phyloP scores from a whole-genome alignment of 2,329 filamentous ascomycete genomes.

The Penicillium sp. region DNA sequence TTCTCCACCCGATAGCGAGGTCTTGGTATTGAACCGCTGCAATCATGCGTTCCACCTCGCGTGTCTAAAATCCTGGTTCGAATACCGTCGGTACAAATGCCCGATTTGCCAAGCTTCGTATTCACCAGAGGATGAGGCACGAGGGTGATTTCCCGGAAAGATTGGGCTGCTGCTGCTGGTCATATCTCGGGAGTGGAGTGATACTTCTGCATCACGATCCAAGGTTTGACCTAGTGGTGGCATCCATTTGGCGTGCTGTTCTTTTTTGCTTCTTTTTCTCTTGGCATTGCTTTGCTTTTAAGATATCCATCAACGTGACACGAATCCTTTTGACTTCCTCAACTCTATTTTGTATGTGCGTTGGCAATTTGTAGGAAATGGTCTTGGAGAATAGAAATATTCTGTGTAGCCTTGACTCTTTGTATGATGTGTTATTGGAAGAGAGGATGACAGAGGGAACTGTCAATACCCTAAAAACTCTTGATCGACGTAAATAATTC shows the following conservation, averaged over 20 bases:
- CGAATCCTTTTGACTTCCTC: not conserved
- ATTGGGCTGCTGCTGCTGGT: not conserved
- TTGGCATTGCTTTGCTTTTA: not conserved
- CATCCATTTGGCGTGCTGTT: not conserved
- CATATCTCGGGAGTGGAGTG: not conserved
- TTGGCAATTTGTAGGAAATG: not conserved
- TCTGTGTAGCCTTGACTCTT: too few relatives aligned
- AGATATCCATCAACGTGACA: constrained; percentile 6
- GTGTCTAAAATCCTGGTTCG: constrained; percentile 33
- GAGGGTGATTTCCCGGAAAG: constrained; percentile 2
- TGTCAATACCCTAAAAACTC: too few relatives aligned
- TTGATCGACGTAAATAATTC: too few relatives aligned
- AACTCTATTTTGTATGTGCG: not conserved
- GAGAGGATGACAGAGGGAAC: too few relatives aligned
- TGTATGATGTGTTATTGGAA: too few relatives aligned
- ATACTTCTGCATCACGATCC: not conserved
- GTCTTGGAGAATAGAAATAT: too few relatives aligned
- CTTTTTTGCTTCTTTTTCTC: not conserved
- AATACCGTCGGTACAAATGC: constrained; percentile 31
- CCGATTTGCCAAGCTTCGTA: constrained; percentile 33
- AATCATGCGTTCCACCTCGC: constrained; percentile 31
- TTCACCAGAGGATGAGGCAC: constrained; percentile 14
- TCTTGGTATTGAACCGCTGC: constrained; percentile 31
- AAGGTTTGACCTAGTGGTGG: not conserved
- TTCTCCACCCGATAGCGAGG: constrained; percentile 3